phyloP scores from a whole-genome alignment of 1,139 yeast species.

The Pichiaceae sp. region DNA sequence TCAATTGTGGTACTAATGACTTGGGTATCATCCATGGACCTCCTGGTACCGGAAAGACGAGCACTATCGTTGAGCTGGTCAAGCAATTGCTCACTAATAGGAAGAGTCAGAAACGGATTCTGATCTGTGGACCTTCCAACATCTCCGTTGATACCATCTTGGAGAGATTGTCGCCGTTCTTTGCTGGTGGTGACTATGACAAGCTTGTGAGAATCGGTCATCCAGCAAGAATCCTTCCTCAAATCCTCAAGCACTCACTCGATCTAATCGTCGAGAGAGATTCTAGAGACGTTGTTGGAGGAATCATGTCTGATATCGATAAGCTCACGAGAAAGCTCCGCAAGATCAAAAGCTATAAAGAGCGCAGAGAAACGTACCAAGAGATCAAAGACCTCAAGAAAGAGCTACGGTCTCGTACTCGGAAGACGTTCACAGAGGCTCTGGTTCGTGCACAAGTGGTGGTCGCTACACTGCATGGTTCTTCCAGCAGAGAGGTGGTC shows the following conservation, averaged over 20 bases:
- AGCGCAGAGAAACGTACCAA: constrained; percentile 57
- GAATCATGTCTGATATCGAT: constrained; percentile 64
- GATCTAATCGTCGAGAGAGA: constrained; percentile 63
- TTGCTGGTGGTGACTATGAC: constrained; percentile 24
- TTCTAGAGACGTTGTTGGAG: constrained; percentile 55
- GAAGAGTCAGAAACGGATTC: constrained; percentile 36
- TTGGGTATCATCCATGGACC: constrained; percentile 66
- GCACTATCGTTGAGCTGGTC: constrained; percentile 77
- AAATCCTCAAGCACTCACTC: constrained; percentile 63
- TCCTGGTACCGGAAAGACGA: constrained; percentile 80
- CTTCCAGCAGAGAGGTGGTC: constrained; percentile 63
- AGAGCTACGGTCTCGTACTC: constrained; percentile 63
- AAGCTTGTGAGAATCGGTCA: constrained; percentile 79
- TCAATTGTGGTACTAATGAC: constrained; percentile 35
- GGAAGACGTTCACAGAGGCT: constrained; percentile 51
- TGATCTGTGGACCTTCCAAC: constrained; percentile 94
- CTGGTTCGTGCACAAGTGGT: constrained; percentile 60
- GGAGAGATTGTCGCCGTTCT: constrained; percentile 51
- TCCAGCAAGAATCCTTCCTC: constrained; percentile 72
- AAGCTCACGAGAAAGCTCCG: constrained; percentile 48
- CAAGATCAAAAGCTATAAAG: constrained; percentile 58
- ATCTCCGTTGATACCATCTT: constrained; percentile 90
- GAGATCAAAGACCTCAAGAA: constrained; percentile 62
- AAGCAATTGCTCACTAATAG: constrained; percentile 49
- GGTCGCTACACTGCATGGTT: constrained; percentile 79